These are phyloP conservation scores for Alternaria dauci DNA, from an alignment of 2,329 filamentous ascomycete genomes.

Conservation along the genomic window DNA sequence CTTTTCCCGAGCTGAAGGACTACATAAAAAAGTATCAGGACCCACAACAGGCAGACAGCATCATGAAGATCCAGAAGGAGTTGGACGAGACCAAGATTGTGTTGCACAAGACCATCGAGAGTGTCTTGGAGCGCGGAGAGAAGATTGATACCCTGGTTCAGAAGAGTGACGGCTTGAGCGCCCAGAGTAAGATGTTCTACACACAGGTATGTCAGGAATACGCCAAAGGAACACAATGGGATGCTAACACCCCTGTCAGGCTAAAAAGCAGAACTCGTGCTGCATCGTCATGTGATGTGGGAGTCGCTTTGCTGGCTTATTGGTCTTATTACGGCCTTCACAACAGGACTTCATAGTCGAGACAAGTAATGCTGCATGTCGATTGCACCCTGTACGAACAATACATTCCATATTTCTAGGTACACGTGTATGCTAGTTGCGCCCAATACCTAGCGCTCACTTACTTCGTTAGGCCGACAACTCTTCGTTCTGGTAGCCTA, in stretches of 20 bases:
- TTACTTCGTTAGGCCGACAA: not conserved
- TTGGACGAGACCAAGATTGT: constrained; percentile 98
- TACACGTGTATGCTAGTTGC: not conserved
- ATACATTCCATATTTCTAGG: not conserved
- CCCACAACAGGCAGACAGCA: constrained; percentile 86
- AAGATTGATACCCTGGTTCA: constrained; percentile 94
- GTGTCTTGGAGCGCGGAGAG: constrained; percentile 86
- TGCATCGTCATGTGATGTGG: constrained; percentile 62
- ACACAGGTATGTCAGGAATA: constrained; percentile 64
- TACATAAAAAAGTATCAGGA: constrained; percentile 85
- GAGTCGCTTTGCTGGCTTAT: constrained; percentile 1
- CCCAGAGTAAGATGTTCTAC: constrained; percentile 98
- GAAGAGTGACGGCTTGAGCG: constrained; percentile 90
- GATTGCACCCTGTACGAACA: not conserved
- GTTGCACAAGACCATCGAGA: constrained; percentile 95
- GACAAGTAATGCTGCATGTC: constrained; percentile 6
- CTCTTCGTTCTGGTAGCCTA: too few species aligned
- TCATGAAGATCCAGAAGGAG: constrained; percentile 95
- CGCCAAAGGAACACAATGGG: too few species aligned
- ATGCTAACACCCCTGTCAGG: not conserved
- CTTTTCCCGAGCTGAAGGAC: constrained; percentile 78
- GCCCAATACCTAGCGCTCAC: not conserved
- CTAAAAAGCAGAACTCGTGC: constrained; percentile 67
- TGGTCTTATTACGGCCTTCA: constrained; percentile 3
- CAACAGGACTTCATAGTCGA: constrained; percentile 11